A percentile compares a stretch with the other conserved stretches of the same genome.
Conservation (phyloP, 2,329 filamentous ascomycete genomes). For the Orbilia brochopaga region DNA sequence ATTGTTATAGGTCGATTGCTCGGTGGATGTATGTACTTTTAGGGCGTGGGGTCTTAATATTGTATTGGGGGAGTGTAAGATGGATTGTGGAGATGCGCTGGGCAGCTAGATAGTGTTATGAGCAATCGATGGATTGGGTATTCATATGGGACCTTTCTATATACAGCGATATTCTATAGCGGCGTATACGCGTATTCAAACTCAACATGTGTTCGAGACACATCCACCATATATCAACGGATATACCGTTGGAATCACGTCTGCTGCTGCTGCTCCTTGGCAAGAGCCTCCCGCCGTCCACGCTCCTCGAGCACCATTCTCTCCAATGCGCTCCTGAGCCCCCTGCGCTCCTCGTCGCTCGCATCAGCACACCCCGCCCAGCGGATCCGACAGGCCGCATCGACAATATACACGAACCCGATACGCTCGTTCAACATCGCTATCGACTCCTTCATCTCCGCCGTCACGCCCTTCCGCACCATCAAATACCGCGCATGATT, state of each 20-base stretch:
- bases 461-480: constrained; percentile 66
- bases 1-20: not conserved
- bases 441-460: constrained; percentile 68
- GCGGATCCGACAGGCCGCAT: constrained; percentile 83
- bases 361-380: constrained; percentile 86
- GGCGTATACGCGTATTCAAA: not conserved
- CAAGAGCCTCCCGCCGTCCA: constrained; percentile 48
- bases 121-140: no score
- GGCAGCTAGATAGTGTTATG: no score
- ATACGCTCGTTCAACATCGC: constrained; percentile 86
- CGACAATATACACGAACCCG: constrained; percentile 90
- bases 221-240: no score
- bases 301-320: constrained; percentile 67
- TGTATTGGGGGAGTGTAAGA: constrained; percentile 10
- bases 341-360: constrained; percentile 69
- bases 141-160: not conserved
- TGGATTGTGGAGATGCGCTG: not conserved
- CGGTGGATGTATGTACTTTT: constrained; percentile 2
- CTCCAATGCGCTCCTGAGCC: constrained; percentile 69
- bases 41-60: no score
- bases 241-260: no score
- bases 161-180: constrained; percentile 4
- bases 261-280: constrained; percentile 56
- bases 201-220: no score
- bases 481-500: constrained; percentile 68